Conservation (phyloP, 331 rosid genomes). For the Pyrus hybrid region DNA sequence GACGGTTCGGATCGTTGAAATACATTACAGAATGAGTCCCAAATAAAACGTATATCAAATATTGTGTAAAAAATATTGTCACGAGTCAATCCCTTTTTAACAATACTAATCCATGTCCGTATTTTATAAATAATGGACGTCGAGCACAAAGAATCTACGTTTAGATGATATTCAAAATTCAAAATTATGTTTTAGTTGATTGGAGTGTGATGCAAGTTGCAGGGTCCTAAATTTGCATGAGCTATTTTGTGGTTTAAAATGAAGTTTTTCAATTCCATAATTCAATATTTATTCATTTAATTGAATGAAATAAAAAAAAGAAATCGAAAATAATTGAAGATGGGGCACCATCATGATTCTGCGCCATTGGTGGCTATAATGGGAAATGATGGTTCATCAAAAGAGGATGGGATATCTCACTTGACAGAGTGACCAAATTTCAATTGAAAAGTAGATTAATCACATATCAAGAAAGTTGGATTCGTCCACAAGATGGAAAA, state of each 20-base stretch:
- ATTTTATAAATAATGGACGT: too few relatives aligned
- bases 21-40: too few relatives aligned
- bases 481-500: constrained; percentile 1
- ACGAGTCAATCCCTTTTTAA: too few relatives aligned
- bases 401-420: background rate
- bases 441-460: background rate
- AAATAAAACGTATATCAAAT: too few relatives aligned
- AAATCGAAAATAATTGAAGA: constrained; percentile 5
- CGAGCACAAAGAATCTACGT: background rate
- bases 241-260: too few relatives aligned
- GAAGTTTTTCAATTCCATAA: too few relatives aligned
- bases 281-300: background rate
- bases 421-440: background rate
- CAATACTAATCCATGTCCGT: too few relatives aligned
- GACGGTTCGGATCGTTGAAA: too few relatives aligned
- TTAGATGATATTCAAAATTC: background rate
- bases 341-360: background rate
- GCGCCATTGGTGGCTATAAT: constrained; percentile 5
- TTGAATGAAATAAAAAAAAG: background rate
- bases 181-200: background rate
- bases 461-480: constrained; percentile 2
- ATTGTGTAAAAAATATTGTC: too few relatives aligned
- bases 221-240: background rate
- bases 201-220: background rate
- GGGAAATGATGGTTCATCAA: constrained; percentile 14